A percentile compares a stretch with the other conserved stretches of the same genome.
Conservation (phyloP, 75 land plant species). For the Sequoiadendron giganteum region DNA sequence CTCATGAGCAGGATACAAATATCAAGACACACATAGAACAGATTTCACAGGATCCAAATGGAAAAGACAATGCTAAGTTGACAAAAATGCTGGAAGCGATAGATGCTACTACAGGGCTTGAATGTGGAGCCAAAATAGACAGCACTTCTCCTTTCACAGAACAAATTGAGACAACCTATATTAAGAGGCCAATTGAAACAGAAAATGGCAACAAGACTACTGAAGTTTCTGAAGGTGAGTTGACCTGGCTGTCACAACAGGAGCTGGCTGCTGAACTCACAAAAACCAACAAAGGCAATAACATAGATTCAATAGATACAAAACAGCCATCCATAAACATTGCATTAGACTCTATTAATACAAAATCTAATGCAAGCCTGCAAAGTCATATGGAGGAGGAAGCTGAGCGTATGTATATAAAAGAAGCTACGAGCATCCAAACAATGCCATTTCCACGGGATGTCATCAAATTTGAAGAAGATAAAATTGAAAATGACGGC, state of each 20-base stretch:
- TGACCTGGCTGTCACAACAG: neutral
- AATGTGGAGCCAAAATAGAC: neutral
- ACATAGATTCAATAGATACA: neutral
- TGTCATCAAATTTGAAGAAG: neutral
- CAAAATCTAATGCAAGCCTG: neutral
- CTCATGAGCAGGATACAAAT: neutral
- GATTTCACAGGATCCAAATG: neutral
- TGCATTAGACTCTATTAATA: neutral
- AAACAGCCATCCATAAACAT: neutral
- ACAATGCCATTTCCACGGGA: neutral
- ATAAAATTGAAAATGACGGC: neutral
- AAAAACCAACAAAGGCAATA: neutral
- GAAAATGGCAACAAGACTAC: neutral
- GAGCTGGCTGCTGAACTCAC: neutral
- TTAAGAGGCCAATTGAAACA: neutral
- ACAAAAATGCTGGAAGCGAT: neutral
- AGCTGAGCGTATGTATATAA: neutral
- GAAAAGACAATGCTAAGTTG: neutral
- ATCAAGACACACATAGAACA: neutral
- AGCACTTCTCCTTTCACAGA: neutral
- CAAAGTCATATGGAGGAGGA: neutral
- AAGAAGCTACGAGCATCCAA: neutral
- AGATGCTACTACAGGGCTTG: neutral
- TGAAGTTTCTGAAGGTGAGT: neutral
- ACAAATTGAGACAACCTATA: neutral